These are phyloP conservation scores for Rhizophagus prolifer DNA, from an alignment of 192 early-diverging fungal genomes.

Conservation along the genomic window DNA sequence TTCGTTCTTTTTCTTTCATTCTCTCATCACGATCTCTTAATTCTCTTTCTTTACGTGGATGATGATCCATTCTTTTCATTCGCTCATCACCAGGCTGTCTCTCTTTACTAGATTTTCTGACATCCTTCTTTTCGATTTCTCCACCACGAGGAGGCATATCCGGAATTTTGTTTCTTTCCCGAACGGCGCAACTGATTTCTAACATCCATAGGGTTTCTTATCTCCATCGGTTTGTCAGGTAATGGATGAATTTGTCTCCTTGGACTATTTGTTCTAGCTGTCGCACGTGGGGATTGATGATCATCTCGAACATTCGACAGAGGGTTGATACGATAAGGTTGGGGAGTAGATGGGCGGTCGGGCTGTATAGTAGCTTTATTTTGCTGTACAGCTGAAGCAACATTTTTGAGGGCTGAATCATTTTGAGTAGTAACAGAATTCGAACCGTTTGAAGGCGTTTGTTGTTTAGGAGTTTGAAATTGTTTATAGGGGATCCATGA, in stretches of 20 bases:
- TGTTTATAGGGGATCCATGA: slow-evolving; percentile 3
- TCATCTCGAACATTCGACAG: neutral
- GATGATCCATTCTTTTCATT: slow-evolving; percentile 2
- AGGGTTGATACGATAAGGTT: neutral
- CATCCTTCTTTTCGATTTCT: neutral
- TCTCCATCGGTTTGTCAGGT: slow-evolving; percentile 1
- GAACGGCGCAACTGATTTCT: neutral
- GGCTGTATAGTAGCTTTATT: neutral
- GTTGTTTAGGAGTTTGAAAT: slow-evolving; percentile 10
- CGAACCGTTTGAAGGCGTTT: neutral
- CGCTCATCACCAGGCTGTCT: neutral
- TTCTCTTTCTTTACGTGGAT: slow-evolving; percentile 3
- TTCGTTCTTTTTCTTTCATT: slow-evolving; percentile 7
- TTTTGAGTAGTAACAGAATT: neutral
- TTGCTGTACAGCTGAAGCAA: neutral
- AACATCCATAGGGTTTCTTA: neutral
- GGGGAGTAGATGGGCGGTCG: too few species aligned
- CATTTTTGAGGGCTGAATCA: neutral
- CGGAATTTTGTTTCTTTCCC: neutral
- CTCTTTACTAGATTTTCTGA: slow-evolving; percentile 1
- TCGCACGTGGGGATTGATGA: neutral
- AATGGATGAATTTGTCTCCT: slow-evolving; percentile 17
- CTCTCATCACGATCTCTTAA: slow-evolving; percentile 14
- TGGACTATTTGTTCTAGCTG: slow-evolving; percentile 3
- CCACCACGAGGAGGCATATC: neutral